These are phyloP conservation scores for Favolaschia claudopus DNA, from an alignment of 768 basidiomycete genomes.

Conservation along the genomic window DNA sequence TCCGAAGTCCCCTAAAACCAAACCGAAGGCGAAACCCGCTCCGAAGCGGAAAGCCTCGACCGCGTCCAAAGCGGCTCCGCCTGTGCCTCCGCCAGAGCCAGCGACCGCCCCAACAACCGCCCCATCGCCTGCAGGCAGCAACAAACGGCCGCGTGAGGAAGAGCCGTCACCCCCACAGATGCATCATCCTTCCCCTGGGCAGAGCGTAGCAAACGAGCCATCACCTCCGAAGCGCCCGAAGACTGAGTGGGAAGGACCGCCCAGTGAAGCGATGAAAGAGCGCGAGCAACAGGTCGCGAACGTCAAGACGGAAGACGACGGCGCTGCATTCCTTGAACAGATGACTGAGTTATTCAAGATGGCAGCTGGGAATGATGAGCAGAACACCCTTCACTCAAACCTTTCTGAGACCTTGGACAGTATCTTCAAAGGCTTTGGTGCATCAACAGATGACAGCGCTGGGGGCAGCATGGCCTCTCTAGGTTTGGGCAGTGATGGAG, in stretches of 20 bases:
- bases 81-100: slow-evolving; percentile 12
- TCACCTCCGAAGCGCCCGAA: slow-evolving; percentile 78
- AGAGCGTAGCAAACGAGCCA: slow-evolving; percentile 51
- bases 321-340: slow-evolving; percentile 65
- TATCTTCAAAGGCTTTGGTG: slow-evolving; percentile 64
- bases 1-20: slow-evolving; percentile 76
- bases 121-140: slow-evolving; percentile 33
- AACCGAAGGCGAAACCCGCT: slow-evolving; percentile 56
- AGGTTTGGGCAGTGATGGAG: slow-evolving; percentile 41
- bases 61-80: slow-evolving; percentile 28
- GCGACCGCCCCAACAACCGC: slow-evolving; percentile 22
- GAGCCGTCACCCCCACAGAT: slow-evolving; percentile 45
- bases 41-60: slow-evolving; percentile 45
- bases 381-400: slow-evolving; percentile 52
- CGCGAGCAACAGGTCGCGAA: slow-evolving; percentile 52
- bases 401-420: slow-evolving; percentile 69
- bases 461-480: slow-evolving; percentile 43
- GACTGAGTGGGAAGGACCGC: slow-evolving; percentile 73
- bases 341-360: slow-evolving; percentile 70
- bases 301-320: slow-evolving; percentile 74
- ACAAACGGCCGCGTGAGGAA: slow-evolving; percentile 64
- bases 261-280: slow-evolving; percentile 56
- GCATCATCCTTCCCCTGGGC: slow-evolving; percentile 32
- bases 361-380: slow-evolving; percentile 52
- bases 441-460: slow-evolving; percentile 41